A percentile compares a stretch with the other conserved stretches of the same genome.
Evolutionary conservation across 306 rosid genomes (phyloP).

Genomic region (Ziziphus jujuba): DNA sequence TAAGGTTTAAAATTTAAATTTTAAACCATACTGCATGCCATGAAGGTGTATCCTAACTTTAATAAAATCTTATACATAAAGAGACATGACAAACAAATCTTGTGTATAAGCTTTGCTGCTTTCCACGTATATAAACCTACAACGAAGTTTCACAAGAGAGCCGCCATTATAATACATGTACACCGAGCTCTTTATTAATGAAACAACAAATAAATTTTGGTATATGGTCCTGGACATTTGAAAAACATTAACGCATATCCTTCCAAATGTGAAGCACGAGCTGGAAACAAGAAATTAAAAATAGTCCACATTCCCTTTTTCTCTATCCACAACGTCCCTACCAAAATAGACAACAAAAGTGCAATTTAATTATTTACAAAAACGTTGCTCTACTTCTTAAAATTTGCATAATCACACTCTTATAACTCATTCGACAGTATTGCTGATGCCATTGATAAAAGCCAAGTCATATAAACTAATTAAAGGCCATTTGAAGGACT

Average conservation of each 20-base stretch:
- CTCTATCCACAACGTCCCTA: slow-evolving; percentile 6
- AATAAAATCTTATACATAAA: too few species aligned
- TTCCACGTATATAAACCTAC: too few species aligned
- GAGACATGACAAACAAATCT: too few species aligned
- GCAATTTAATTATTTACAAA: not conserved
- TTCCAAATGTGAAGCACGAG: slow-evolving; percentile 26
- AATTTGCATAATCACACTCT: not conserved
- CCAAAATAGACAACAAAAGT: not conserved
- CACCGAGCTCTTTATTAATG: too few species aligned
- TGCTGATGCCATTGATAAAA: slow-evolving; percentile 38
- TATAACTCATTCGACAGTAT: not conserved
- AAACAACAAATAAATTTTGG: not conserved
- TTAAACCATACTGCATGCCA: too few species aligned
- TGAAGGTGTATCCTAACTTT: too few species aligned
- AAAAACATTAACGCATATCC: not conserved
- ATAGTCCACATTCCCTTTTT: not conserved
- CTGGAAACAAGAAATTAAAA: slow-evolving; percentile 1
- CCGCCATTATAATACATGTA: too few species aligned
- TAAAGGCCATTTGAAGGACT: slow-evolving; percentile 4
- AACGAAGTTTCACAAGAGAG: too few species aligned
- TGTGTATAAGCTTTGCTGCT: too few species aligned
- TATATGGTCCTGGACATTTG: too few species aligned
- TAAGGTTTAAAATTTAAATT: too few species aligned
- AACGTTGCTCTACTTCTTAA: not conserved
- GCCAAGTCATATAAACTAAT: slow-evolving; percentile 30